Percentiles rank a stretch among this genome's conserved stretches.
These are phyloP conservation scores for Stephania yunnanensis DNA, from an alignment of 164 flowering plant species.

Conservation along the genomic window DNA sequence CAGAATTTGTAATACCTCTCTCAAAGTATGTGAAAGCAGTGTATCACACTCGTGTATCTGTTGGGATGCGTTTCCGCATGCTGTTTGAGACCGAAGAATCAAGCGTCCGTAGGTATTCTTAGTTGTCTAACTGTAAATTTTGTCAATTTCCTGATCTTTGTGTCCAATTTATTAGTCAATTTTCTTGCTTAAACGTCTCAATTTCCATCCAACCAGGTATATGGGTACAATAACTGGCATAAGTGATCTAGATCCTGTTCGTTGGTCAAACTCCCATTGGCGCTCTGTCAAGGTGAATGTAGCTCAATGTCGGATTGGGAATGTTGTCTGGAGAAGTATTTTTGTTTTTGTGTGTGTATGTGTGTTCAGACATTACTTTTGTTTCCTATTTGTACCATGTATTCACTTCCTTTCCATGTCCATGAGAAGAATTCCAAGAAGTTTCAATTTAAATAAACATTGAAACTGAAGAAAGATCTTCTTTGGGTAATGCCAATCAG, in stretches of 20 bases:
- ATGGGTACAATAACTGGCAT: conserved; percentile 95
- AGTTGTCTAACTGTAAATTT: conserved; percentile 1
- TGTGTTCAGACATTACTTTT: no score
- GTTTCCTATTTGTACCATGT: no score
- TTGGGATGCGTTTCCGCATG: conserved; percentile 93
- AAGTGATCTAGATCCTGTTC: conserved; percentile 67
- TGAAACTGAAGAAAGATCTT: no score
- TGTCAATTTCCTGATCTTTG: not conserved
- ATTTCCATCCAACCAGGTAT: conserved; percentile 36
- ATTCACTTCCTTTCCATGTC: no score
- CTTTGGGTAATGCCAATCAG: no score
- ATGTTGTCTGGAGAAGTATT: not conserved
- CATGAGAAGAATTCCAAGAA: no score
- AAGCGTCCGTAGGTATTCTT: conserved; percentile 71
- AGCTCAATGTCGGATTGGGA: not conserved
- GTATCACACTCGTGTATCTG: conserved; percentile 80
- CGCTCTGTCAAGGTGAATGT: conserved; percentile 75
- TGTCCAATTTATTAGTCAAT: not conserved
- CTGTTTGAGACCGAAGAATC: conserved; percentile 91
- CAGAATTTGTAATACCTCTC: conserved; percentile 82
- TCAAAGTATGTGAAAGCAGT: conserved; percentile 75
- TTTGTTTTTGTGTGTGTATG: not conserved
- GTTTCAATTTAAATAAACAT: no score
- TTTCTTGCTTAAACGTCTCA: not conserved
- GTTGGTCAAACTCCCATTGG: conserved; percentile 93